Evolutionary conservation across 306 rosid species (phyloP).

Genomic region (Dicorynia guianensis): DNA sequence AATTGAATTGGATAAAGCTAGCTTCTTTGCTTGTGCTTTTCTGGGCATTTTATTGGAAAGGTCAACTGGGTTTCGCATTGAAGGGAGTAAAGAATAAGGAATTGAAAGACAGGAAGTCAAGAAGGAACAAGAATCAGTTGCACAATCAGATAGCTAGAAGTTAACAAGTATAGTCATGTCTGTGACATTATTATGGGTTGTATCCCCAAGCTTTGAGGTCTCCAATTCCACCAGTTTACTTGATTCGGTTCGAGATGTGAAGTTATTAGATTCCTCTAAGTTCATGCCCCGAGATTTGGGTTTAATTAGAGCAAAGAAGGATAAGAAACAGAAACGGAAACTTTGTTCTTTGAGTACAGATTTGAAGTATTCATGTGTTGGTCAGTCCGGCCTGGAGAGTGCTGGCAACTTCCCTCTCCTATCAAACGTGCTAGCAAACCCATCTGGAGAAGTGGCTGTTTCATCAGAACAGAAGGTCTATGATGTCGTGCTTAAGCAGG

Average conservation of each 20-base stretch:
- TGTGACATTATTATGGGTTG: constrained; percentile 54
- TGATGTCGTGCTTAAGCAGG: constrained; percentile 76
- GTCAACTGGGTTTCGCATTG: constrained; percentile 9
- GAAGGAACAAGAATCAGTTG: constrained; percentile 11
- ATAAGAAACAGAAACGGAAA: constrained; percentile 50
- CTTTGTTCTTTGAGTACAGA: constrained; percentile 49
- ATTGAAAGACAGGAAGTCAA: constrained; percentile 24
- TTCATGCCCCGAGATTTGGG: constrained; percentile 43
- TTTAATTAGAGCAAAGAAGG: constrained; percentile 46
- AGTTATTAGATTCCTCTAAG: constrained; percentile 54
- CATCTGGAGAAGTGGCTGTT: constrained; percentile 58
- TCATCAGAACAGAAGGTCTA: constrained; percentile 77
- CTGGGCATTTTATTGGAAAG: background rate
- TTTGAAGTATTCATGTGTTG: constrained; percentile 54
- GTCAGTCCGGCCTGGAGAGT: constrained; percentile 56
- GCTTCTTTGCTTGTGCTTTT: constrained; percentile 31
- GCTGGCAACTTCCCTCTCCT: constrained; percentile 49
- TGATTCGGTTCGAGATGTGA: constrained; percentile 59
- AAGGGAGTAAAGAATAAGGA: constrained; percentile 14
- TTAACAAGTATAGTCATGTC: constrained; percentile 60
- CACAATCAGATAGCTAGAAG: constrained; percentile 25
- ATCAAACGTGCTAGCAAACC: constrained; percentile 69
- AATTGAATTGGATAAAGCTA: constrained; percentile 26
- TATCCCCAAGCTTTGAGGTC: constrained; percentile 57
- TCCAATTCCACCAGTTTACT: constrained; percentile 51